Percentiles rank a stretch among this genome's conserved stretches.
Evolutionary conservation across 2,329 filamentous ascomycete species (phyloP).

Genomic region (Sporothrix dimorphospora): DNA sequence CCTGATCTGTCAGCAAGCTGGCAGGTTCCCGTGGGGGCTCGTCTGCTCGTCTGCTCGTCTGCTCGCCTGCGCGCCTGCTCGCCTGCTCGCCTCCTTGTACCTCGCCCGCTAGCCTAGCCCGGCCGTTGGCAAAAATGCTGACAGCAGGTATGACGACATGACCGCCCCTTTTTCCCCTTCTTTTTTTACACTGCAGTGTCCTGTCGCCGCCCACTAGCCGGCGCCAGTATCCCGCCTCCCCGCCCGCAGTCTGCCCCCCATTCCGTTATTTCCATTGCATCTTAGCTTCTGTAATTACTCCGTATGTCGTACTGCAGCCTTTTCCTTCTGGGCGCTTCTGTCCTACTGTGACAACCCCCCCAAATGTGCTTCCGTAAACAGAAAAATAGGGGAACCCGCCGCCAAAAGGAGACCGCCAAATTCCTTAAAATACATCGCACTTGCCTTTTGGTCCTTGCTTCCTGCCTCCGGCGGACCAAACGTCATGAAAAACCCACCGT

Average conservation of each 20-base stretch:
- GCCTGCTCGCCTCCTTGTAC: neutral
- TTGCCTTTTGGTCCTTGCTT: neutral
- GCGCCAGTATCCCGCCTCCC: constrained; percentile 28
- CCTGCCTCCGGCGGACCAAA: neutral
- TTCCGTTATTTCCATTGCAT: neutral
- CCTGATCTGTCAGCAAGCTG: constrained; percentile 5
- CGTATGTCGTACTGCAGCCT: too few species aligned
- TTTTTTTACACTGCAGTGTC: neutral
- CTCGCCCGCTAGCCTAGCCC: constrained; percentile 20
- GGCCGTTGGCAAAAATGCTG: constrained; percentile 25
- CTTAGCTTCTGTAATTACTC: too few species aligned
- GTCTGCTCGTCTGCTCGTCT: neutral
- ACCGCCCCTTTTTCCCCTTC: constrained; percentile 8
- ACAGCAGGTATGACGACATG: constrained; percentile 30
- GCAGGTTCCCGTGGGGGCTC: constrained; percentile 10
- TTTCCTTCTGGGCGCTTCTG: constrained; percentile 18
- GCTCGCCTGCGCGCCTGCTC: too few species aligned
- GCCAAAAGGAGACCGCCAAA: neutral
- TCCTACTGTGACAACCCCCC: constrained; percentile 6
- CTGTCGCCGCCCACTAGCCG: constrained; percentile 21
- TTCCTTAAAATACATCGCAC: constrained; percentile 6
- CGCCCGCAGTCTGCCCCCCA: constrained; percentile 13
- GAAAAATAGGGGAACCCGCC: neutral
- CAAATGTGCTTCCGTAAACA: constrained; percentile 21
- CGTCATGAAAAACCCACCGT: neutral